Evolutionary conservation across 768 basidiomycete genomes (phyloP), one percentile per base, ranked within the genome.

Genomic region (Hygrocybe punicea): DNA sequence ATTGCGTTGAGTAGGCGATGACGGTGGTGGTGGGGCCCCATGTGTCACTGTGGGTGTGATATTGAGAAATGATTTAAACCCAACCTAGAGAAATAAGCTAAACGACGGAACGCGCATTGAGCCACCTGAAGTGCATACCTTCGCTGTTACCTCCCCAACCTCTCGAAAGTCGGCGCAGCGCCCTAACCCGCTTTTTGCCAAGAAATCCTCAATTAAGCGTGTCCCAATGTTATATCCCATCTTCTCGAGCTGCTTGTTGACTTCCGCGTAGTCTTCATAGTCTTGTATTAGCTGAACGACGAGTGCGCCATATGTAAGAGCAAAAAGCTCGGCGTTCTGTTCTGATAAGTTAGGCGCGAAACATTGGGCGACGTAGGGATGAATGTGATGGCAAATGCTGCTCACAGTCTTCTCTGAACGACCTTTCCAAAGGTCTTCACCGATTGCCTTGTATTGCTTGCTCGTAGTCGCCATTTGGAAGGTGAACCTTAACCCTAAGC

Each of bases 161-260:
- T 98, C 96, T 62, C 82, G 81, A 69, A 99, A 97, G 74, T 98
- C 94, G 14, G 86, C 76, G 71, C 97, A 99, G 62, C 92, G 79
- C n/a, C 91, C 92, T 17, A 97, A 69, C n/a, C 81, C 85, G 60
- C 93, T 94, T 67, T 91, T 85, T 21, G 97, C 96, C 47, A 99
- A 81, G 67, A 99, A 97, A 68, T 99, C 97, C 68, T 99, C 97
- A 56, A 99, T 97, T 53, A 99, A 75, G 37, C 97, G 81, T 21
- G 87, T 96, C 24, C 97, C 97, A 58, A 99, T 98, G 69, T 95
- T 97, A 73, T 97, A 98, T 3, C 97, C 97, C 96, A 98, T 98
- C 76, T 94, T 96, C 65, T 99, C 96, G 2, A 99, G 86, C 70
- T 99, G 95, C 71, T 92, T 95, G 72, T 93, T 93, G 60, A 93